A percentile compares a stretch with the other conserved stretches of the same genome.
These are phyloP conservation scores for Graphilbum fragrans DNA, from an alignment of 2,329 filamentous ascomycete genomes.

Conservation along the genomic window DNA sequence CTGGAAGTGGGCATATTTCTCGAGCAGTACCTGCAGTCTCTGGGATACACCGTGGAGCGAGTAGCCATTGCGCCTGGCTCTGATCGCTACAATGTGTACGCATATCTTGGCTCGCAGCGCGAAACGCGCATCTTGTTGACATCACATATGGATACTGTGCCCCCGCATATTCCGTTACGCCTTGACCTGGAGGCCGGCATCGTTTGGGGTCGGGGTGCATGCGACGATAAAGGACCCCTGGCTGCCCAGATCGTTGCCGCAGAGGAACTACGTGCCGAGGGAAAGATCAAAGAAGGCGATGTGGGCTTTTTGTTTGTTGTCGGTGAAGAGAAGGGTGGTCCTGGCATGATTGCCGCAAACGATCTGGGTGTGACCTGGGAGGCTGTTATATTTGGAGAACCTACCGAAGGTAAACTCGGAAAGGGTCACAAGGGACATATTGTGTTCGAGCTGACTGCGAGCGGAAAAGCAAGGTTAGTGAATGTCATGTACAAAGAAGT, in stretches of 20 bases:
- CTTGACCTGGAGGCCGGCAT: not conserved
- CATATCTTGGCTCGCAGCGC: not conserved
- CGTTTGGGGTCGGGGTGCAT: not conserved
- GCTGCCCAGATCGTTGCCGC: not conserved
- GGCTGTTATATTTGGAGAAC: slow-evolving; percentile 1
- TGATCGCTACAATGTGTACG: not conserved
- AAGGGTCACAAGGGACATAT: not conserved
- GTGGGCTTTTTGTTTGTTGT: not conserved
- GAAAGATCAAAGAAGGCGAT: not conserved
- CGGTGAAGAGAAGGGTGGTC: not conserved
- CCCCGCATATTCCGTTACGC: not conserved
- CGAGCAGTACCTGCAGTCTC: not conserved
- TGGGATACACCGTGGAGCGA: not conserved
- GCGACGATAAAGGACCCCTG: not conserved
- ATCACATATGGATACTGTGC: not conserved
- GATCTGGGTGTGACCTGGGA: not conserved
- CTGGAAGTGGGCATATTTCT: not conserved
- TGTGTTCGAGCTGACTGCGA: not conserved
- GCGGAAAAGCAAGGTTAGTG: not conserved
- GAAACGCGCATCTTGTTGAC: not conserved
- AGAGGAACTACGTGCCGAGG: not conserved
- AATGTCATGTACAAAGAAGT: not conserved
- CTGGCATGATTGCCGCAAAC: not conserved
- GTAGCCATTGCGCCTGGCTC: not conserved
- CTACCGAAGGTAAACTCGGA: not conserved